A percentile compares a stretch with the other conserved stretches of the same genome.
These are phyloP conservation scores for Sphagnurus paluster DNA, from an alignment of 1,284 basidiomycete species.

Conservation along the genomic window DNA sequence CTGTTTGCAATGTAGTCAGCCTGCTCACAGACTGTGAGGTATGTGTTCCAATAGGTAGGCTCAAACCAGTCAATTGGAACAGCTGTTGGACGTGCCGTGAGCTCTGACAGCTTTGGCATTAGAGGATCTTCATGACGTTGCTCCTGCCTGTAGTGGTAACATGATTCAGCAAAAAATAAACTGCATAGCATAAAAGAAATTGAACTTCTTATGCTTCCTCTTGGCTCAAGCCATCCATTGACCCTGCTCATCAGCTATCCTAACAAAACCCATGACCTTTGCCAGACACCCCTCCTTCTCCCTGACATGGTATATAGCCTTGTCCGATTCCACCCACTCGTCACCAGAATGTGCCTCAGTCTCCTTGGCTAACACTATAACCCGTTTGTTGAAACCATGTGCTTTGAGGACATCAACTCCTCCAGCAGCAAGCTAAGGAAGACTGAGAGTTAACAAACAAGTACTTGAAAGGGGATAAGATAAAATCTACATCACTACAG, in stretches of 20 bases:
- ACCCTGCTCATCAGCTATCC: conserved; percentile 11
- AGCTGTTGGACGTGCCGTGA: conserved; percentile 9
- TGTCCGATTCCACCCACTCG: conserved; percentile 2
- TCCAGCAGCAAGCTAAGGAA: conserved; percentile 2
- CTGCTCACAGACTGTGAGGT: conserved; percentile 18
- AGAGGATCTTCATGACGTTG: conserved; percentile 2
- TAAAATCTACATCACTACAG: not conserved
- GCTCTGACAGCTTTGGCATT: conserved; percentile 1
- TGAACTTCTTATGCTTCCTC: conserved; percentile 1
- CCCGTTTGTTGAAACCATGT: conserved; percentile 7
- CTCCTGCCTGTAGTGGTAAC: conserved; percentile 4
- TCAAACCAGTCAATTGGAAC: conserved; percentile 26
- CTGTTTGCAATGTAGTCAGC: conserved; percentile 12
- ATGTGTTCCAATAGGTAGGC: conserved; percentile 20
- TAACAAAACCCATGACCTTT: conserved; percentile 12
- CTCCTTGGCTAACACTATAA: conserved; percentile 5
- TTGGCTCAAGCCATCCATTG: not conserved
- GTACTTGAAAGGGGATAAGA: not conserved
- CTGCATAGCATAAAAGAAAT: not conserved
- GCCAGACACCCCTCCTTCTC: conserved; percentile 14
- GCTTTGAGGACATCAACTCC: conserved; percentile 6
- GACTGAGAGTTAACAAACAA: not conserved
- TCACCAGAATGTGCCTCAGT: conserved; percentile 17
- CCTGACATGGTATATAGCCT: conserved; percentile 11
- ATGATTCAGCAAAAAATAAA: not conserved